Conservation (phyloP, 139 green algal genomes). For the Chlamydomonas incerta region DNA sequence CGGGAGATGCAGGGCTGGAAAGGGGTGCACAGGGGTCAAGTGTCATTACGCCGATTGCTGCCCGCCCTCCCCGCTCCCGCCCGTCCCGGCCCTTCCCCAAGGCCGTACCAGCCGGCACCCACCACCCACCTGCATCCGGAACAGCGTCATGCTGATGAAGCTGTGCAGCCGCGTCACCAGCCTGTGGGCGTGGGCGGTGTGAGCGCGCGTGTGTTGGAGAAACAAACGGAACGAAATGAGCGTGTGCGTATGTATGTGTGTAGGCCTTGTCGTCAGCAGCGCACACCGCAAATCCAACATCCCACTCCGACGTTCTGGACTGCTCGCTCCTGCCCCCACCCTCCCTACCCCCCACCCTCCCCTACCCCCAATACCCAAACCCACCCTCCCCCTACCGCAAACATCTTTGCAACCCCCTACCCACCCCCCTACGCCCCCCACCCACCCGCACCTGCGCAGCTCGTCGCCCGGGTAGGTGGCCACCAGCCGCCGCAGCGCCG, state of each 20-base stretch:
- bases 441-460: slow-evolving; percentile 47
- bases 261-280: no score
- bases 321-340: no score
- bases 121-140: slow-evolving; percentile 42
- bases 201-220: no score
- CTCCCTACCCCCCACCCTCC: not conserved
- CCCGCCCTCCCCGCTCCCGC: not conserved
- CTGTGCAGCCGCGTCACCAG: slow-evolving; percentile 63
- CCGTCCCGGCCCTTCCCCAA: not conserved
- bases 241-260: no score
- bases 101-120: not conserved
- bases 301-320: no score
- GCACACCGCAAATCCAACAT: no score
- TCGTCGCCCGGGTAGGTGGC: slow-evolving; percentile 25
- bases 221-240: no score
- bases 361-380: not conserved
- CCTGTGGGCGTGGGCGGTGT: no score
- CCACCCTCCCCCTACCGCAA: not conserved
- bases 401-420: slow-evolving; percentile 15
- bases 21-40: no score
- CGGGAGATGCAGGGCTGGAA: no score
- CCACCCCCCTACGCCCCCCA: not conserved
- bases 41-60: not conserved
- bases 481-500: slow-evolving; percentile 45
- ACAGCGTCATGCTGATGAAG: slow-evolving; percentile 77